Percentiles rank a stretch among this genome's conserved stretches.
These are phyloP conservation scores for Candida berthetii DNA, from an alignment of 805 yeast species.

Conservation along the genomic window DNA sequence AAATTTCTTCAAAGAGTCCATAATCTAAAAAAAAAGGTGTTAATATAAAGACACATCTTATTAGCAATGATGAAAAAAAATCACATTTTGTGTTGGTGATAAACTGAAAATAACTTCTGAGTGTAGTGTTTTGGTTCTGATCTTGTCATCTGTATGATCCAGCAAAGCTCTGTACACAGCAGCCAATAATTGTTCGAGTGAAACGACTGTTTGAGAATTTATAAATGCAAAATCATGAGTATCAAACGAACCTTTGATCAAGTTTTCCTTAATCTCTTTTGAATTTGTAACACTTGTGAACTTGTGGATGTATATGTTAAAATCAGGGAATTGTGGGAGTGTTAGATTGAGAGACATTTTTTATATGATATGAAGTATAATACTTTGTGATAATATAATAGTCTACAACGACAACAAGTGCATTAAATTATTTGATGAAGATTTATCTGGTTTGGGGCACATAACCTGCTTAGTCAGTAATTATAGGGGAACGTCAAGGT, in stretches of 20 bases:
- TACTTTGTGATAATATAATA: too few relatives aligned
- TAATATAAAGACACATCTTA: too few relatives aligned
- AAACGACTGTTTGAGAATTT: constrained; percentile 50
- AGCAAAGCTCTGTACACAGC: constrained; percentile 56
- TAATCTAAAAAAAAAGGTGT: constrained; percentile 25
- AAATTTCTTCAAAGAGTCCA: constrained; percentile 64
- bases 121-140: constrained; percentile 61
- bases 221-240: constrained; percentile 50
- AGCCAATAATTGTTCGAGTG: constrained; percentile 55
- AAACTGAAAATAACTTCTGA: constrained; percentile 67
- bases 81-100: constrained; percentile 61
- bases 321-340: constrained; percentile 42
- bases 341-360: background rate
- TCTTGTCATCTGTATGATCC: constrained; percentile 38
- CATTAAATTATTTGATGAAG: too few relatives aligned
- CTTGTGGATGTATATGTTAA: constrained; percentile 31
- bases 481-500: too few relatives aligned
- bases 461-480: too few relatives aligned
- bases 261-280: constrained; percentile 34
- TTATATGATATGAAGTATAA: too few relatives aligned
- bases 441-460: too few relatives aligned
- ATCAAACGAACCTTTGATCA: constrained; percentile 35
- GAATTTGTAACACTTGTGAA: constrained; percentile 41
- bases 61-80: too few relatives aligned
- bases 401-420: too few relatives aligned